Evolutionary conservation across 768 basidiomycete species (phyloP).

Genomic region (Chiua virens): DNA sequence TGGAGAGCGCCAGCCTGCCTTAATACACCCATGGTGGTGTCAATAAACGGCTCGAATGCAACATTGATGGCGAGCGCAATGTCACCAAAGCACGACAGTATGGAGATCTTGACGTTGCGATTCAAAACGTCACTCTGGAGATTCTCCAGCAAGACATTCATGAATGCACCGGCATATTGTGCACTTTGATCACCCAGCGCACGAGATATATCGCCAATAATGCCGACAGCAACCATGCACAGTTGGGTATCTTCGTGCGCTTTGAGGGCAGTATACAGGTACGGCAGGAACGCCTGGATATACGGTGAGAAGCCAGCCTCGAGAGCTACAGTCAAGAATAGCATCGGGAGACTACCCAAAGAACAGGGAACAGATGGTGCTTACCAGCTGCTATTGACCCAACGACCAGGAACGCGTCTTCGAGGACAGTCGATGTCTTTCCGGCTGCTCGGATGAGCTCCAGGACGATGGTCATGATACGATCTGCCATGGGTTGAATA

Average conservation of each 20-base stretch:
- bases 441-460: slow-evolving; percentile 83
- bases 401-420: slow-evolving; percentile 94
- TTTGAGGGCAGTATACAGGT: slow-evolving; percentile 84
- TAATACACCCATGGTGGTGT: slow-evolving; percentile 88
- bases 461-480: slow-evolving; percentile 91
- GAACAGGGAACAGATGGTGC: slow-evolving; percentile 12
- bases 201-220: slow-evolving; percentile 95
- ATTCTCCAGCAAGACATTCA: slow-evolving; percentile 89
- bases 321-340: slow-evolving; percentile 49
- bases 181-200: slow-evolving; percentile 83
- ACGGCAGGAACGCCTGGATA: slow-evolving; percentile 82
- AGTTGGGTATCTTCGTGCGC: slow-evolving; percentile 94
- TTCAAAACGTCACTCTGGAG: slow-evolving; percentile 88
- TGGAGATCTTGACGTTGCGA: slow-evolving; percentile 95
- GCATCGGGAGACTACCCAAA: background rate
- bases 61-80: slow-evolving; percentile 90
- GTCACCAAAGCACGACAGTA: slow-evolving; percentile 94
- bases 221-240: slow-evolving; percentile 92
- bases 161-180: slow-evolving; percentile 85
- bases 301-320: slow-evolving; percentile 80
- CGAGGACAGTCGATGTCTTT: slow-evolving; percentile 91
- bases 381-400: slow-evolving; percentile 80
- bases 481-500: slow-evolving; percentile 86
- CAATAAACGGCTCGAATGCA: slow-evolving; percentile 84
- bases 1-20: slow-evolving; percentile 87